A percentile compares a stretch with the other conserved stretches of the same genome.
Evolutionary conservation across 2,329 filamentous ascomycete genomes (phyloP).

Genomic region (Aspergillus floridensis): DNA sequence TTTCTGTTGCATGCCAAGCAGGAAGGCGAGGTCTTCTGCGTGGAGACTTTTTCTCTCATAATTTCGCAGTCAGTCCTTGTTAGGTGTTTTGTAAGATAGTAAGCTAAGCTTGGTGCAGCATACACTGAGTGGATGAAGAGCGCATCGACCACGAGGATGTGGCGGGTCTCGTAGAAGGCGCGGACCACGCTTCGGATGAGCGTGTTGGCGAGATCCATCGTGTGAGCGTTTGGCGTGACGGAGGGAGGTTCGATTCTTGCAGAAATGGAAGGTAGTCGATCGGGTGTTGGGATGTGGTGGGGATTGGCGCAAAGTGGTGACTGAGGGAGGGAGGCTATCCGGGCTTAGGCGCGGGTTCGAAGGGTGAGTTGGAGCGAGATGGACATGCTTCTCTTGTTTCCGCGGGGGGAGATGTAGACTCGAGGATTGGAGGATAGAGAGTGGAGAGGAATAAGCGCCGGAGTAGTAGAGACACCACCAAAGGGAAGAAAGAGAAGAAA

Average conservation of each 20-base stretch:
- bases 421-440: neutral
- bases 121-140: slow-evolving; percentile 70
- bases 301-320: neutral
- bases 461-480: too few species aligned
- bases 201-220: slow-evolving; percentile 67
- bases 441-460: neutral
- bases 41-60: slow-evolving; percentile 57
- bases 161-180: slow-evolving; percentile 81
- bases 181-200: slow-evolving; percentile 83
- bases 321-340: neutral
- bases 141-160: slow-evolving; percentile 79
- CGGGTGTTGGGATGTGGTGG: neutral
- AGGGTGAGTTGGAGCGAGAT: neutral
- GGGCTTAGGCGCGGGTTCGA: neutral
- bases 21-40: slow-evolving; percentile 80
- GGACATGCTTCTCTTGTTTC: neutral
- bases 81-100: too few species aligned
- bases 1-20: slow-evolving; percentile 88
- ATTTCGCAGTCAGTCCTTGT: neutral
- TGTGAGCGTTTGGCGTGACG: neutral
- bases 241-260: neutral
- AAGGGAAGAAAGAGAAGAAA: neutral
- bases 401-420: neutral
- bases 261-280: neutral
- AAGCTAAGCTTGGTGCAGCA: slow-evolving; percentile 23